Evolutionary conservation across 2,329 filamentous ascomycete species (phyloP), one percentile per base, ranked within the genome.

Genomic region (Lecanoromycetidae sp.): DNA sequence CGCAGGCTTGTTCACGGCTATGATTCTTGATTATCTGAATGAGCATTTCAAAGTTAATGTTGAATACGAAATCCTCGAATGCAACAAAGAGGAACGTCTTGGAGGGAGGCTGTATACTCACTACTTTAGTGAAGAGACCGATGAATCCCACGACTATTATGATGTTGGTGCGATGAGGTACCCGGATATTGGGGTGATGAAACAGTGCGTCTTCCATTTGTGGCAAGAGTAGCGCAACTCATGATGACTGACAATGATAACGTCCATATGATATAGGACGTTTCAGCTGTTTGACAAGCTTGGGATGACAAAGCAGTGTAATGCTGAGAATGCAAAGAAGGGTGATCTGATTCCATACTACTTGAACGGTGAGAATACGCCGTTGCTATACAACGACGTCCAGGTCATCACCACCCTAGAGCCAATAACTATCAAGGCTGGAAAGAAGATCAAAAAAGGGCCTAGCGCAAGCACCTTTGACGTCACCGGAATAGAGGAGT

Each of bases 111-210:
- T 63, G 4, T 64, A 57, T 38, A 66, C 65, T 1, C 55, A 66
- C 46, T 30, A 56, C 10, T 66, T 67, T 43, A 37, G 19, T 22
- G 55, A 46, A 36, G 39, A 58, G 1, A 30, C 44, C 4, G 27
- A 44, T 8, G 34, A 32, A 1, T 25, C 12, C 35, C 61, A 65
- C 41, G 58, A 66, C 50, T 68, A 68, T 50, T 67, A 66, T 43
- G 66, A 68, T 50, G 53, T 68, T 27, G 66, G 65, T 0, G 65
- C 66, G 4, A 68, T 68, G 65, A 53, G 66, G 13, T 65, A 59
- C 46, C 65, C 65, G 0, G 30, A 63, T 4, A 65, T 58, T 25
- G 35, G 13, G 15, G 53, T 55, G 41, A 66, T 63, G 63, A 23
- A 49, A 37, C 53, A 47, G 38, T 53, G 41, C 29, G 44, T 34